phyloP scores from a whole-genome alignment of 1,139 yeast species.

The Pichia inconspicua region DNA sequence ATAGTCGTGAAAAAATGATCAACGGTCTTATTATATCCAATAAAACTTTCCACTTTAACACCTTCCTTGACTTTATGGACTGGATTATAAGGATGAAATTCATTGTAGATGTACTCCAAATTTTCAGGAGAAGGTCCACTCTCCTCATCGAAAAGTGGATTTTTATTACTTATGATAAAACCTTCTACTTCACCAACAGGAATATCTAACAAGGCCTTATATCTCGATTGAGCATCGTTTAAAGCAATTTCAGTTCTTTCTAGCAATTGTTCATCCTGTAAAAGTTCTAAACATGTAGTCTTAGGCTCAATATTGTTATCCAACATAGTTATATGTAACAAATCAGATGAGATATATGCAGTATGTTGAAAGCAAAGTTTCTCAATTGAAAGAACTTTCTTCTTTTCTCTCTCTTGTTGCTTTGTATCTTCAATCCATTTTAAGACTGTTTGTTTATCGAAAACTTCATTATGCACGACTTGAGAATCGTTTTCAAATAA shows the following conservation, averaged over 20 bases:
- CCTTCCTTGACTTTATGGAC: constrained; percentile 33
- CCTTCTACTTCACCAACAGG: constrained; percentile 41
- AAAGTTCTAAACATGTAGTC: constrained; percentile 22
- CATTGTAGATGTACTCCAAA: constrained; percentile 58
- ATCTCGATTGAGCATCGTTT: constrained; percentile 39
- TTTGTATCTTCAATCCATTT: constrained; percentile 38
- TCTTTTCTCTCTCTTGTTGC: constrained; percentile 29
- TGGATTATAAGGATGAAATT: constrained; percentile 81
- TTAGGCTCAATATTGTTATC: constrained; percentile 37
- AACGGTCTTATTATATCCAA: constrained; percentile 72
- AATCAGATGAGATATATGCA: constrained; percentile 71
- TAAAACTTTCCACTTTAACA: constrained; percentile 23
- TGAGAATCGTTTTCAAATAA: constrained; percentile 34
- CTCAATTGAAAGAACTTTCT: constrained; percentile 55
- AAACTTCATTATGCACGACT: constrained; percentile 17
- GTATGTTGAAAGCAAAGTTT: constrained; percentile 62
- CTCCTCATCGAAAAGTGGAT: constrained; percentile 39
- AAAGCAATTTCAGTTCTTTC: constrained; percentile 38
- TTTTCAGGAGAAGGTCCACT: constrained; percentile 25
- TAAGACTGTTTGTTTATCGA: constrained; percentile 33
- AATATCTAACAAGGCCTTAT: constrained; percentile 24
- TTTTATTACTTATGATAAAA: constrained; percentile 56
- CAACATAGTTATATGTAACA: constrained; percentile 53
- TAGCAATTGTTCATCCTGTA: constrained; percentile 20
- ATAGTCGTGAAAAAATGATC: constrained; percentile 80